A percentile compares a stretch with the other conserved stretches of the same genome.
phyloP scores from a whole-genome alignment of 2,329 filamentous ascomycete genomes.

The Talaromyces sp. region DNA sequence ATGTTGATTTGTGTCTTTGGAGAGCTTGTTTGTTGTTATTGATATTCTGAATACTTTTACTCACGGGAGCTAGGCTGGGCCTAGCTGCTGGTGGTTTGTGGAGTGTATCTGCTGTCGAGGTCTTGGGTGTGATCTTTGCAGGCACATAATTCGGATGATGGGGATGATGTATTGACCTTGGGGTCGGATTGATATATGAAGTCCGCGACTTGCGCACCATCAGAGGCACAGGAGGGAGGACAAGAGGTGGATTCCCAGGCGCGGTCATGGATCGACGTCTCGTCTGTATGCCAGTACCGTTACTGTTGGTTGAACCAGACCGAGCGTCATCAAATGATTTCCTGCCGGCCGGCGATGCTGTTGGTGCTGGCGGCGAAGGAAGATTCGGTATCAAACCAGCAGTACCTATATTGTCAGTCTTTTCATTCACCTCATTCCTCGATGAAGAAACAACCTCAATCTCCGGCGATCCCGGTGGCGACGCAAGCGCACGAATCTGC shows the following conservation, averaged over 20 bases:
- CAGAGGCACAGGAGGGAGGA: slow-evolving; percentile 27
- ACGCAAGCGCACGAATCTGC: slow-evolving; percentile 34
- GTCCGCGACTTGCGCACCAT: slow-evolving; percentile 29
- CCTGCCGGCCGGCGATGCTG: background rate
- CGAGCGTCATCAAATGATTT: background rate
- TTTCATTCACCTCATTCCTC: background rate
- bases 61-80: background rate
- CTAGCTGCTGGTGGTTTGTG: background rate
- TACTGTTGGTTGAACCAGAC: background rate
- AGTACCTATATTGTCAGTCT: background rate
- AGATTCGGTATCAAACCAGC: background rate
- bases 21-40: background rate
- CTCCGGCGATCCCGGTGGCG: slow-evolving; percentile 13
- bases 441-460: background rate
- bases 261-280: slow-evolving; percentile 25
- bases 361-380: slow-evolving; percentile 1
- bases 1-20: slow-evolving; percentile 4
- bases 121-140: slow-evolving; percentile 17
- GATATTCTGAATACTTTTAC: background rate
- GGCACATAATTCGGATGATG: slow-evolving; percentile 28
- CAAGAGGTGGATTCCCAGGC: slow-evolving; percentile 37
- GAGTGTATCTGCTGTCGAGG: slow-evolving; percentile 7
- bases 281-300: background rate
- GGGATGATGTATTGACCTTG: slow-evolving; percentile 26
- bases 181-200: slow-evolving; percentile 19